Evolutionary conservation across 257 asterid genomes (phyloP), one percentile per base, ranked within the genome.

Genomic region (Paraleonurus japonicus): DNA sequence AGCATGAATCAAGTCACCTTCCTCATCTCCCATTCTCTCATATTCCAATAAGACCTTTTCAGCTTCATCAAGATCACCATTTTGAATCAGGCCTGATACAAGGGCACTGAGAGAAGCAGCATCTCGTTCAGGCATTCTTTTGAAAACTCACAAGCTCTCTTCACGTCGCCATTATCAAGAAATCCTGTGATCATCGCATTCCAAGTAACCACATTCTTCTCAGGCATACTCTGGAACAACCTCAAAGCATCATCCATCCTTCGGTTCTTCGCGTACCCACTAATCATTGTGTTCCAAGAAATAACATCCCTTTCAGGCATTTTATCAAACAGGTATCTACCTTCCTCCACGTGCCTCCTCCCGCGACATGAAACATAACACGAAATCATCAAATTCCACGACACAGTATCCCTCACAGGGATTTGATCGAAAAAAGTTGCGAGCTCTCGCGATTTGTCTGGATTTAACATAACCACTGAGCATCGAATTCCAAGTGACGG

Each of bases 211-310:
- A 83, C 89, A 80, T 92, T 87, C 84, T 84, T 87, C 72, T 82
- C 88, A 0, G 87, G 86, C 89, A 88, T 86, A 27, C 70, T 1
- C 2, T 67, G 0, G 61, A 92, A 92, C 61, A 90, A 39, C 77
- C n/a, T 73, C 80, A 80, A 64, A 9, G 97, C 96, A 65, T 85
- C 96, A 50, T 76, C 87, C 78, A 87, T 81, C 69, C 74, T 71
- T 10, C 94, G 88, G 70, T 71, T 69, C 84, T 84, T 87, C 1
- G 96, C 95, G 30, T 82, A 92, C 82, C 95, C 97, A 65, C 89
- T 89, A 26, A 90, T 88, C 96, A 90, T 82, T 41, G 97, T 88
- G 74, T 90, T 93, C 98, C 97, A 90, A 9, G 98, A 83, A 72
- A 88, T 61, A 20, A 77, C 73, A 65, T 87, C 90, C 67, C 83